Evolutionary conservation across 202 grass and related monocot species (phyloP).

Genomic region (Hordeum pubiflorum): DNA sequence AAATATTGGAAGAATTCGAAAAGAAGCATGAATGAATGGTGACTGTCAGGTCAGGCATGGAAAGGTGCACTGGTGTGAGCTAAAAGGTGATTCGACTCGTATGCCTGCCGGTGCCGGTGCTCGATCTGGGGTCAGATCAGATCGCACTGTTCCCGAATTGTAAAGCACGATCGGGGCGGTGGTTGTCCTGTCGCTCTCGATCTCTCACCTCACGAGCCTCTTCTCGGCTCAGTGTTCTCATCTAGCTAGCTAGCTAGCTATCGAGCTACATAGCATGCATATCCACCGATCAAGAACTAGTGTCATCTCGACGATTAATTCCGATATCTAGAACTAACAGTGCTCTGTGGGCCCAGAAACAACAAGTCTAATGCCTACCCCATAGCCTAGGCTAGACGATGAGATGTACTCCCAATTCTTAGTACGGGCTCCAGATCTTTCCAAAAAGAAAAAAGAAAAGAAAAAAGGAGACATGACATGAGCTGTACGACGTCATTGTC

Average conservation of each 20-base stretch:
- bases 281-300: not conserved
- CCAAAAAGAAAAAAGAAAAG: not conserved
- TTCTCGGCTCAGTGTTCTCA: not conserved
- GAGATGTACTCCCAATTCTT: not conserved
- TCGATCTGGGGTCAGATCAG: not conserved
- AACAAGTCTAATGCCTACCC: not conserved
- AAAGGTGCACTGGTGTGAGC: not conserved
- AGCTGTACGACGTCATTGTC: not conserved
- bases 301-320: not conserved
- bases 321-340: not conserved
- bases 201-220: not conserved
- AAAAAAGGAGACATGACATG: not conserved
- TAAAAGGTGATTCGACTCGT: not conserved
- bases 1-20: not conserved
- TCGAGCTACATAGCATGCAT: not conserved
- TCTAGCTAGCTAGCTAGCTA: not conserved
- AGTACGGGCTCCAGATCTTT: not conserved
- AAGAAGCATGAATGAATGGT: not conserved
- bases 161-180: not conserved
- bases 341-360: not conserved
- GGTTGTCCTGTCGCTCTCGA: conserved; percentile 18
- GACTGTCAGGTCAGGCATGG: not conserved
- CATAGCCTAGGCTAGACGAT: not conserved
- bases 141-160: not conserved
- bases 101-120: conserved; percentile 12